Conservation (phyloP, 257 asterid species). For the Prunella vulgaris region DNA sequence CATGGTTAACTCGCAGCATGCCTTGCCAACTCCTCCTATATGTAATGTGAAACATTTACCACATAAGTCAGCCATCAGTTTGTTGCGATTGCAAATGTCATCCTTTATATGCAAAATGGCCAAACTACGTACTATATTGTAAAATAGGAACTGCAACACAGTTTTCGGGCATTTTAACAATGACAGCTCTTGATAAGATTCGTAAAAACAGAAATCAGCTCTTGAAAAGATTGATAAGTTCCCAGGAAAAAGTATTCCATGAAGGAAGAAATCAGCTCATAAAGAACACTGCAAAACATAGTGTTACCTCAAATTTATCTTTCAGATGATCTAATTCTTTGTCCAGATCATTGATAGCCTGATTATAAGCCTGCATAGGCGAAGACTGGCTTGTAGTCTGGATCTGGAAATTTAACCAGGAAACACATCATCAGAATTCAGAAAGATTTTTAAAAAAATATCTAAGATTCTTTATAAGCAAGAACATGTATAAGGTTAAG, state of each 20-base stretch:
- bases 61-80: not conserved
- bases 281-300: not conserved
- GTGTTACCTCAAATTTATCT: conserved; percentile 67
- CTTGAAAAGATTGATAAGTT: not conserved
- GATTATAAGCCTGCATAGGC: conserved; percentile 98
- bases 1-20: conserved; percentile 23
- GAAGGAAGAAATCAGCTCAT: no score
- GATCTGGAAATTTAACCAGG: conserved; percentile 47
- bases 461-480: not conserved
- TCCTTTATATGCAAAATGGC: not conserved
- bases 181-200: no score
- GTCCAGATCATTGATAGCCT: conserved; percentile 93
- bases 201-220: not conserved
- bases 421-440: not conserved
- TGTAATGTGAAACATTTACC: not conserved
- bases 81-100: no score
- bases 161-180: not conserved
- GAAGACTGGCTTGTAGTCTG: conserved; percentile 95
- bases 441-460: no score
- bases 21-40: conserved; percentile 41
- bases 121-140: not conserved
- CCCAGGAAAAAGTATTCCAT: not conserved
- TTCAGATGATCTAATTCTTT: conserved; percentile 88
- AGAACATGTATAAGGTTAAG: not conserved
- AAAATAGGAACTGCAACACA: not conserved